Conservation (phyloP, 2,329 filamentous ascomycete genomes). For the Fusarium armeniacum region DNA sequence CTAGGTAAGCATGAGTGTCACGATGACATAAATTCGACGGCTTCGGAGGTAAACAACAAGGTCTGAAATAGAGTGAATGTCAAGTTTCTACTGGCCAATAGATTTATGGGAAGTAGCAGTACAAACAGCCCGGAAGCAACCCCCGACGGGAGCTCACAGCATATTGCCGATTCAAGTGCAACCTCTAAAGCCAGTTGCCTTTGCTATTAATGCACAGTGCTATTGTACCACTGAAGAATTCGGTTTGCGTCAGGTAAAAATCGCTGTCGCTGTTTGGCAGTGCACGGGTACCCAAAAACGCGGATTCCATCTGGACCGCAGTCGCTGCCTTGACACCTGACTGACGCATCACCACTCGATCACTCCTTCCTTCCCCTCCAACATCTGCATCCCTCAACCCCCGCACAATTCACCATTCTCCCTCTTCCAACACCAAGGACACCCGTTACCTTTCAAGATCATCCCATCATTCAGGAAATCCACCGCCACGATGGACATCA, state of each 20-base stretch:
- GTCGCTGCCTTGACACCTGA: not conserved
- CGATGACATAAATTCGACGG: not conserved
- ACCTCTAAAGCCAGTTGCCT: accelerated
- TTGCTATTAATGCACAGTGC: not conserved
- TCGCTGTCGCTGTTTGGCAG: not conserved
- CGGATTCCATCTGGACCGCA: not conserved
- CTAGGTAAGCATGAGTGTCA: not conserved
- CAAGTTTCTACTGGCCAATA: not conserved
- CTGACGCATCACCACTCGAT: not conserved
- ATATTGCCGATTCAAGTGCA: not conserved
- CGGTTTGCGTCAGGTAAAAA: too few species aligned
- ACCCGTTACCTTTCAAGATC: accelerated
- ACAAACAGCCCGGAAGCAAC: not conserved
- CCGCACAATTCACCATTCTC: not conserved
- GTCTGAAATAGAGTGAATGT: not conserved
- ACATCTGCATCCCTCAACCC: not conserved
- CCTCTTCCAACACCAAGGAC: not conserved
- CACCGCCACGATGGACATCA: conserved; percentile 13
- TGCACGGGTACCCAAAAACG: not conserved
- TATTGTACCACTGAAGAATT: not conserved
- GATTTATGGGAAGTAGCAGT: not conserved
- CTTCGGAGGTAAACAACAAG: accelerated
- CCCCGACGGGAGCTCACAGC: not conserved
- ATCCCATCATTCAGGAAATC: accelerated
- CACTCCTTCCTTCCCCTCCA: not conserved